These are phyloP conservation scores for Nakaseomyces kungkrabaensis DNA, from an alignment of 1,139 yeast species.

Conservation along the genomic window DNA sequence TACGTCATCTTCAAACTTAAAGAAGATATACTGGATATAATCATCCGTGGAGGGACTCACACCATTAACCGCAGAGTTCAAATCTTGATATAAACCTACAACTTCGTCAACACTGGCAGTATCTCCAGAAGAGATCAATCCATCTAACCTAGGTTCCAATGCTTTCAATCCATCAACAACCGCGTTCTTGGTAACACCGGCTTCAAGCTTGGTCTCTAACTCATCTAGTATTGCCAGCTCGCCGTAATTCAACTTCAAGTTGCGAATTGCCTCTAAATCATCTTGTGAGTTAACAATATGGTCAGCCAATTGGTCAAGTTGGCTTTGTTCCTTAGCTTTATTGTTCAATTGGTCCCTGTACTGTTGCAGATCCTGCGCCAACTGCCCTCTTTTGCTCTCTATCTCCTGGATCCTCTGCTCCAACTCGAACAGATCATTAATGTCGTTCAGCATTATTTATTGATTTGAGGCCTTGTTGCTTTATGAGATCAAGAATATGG, in stretches of 20 bases:
- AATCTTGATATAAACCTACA: conserved; percentile 6
- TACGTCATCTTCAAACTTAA: background rate
- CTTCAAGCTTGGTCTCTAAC: conserved; percentile 12
- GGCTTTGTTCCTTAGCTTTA: conserved; percentile 7
- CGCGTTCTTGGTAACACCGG: conserved; percentile 10
- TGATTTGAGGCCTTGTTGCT: too few relatives aligned
- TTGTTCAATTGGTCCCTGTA: conserved; percentile 13
- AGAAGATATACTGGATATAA: background rate
- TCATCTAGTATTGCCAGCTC: conserved; percentile 21
- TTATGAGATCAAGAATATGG: too few relatives aligned
- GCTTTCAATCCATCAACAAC: conserved; percentile 15
- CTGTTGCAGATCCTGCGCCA: conserved; percentile 21
- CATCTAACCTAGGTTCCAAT: conserved; percentile 17
- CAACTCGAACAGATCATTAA: conserved; percentile 19
- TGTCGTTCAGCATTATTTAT: conserved; percentile 11
- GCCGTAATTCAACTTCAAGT: conserved; percentile 26
- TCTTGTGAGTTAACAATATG: conserved; percentile 10
- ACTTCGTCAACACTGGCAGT: conserved; percentile 6
- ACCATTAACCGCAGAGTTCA: conserved; percentile 7
- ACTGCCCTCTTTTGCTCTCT: conserved; percentile 17
- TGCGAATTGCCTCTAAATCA: conserved; percentile 13
- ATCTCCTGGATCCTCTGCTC: conserved; percentile 14
- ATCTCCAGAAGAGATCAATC: conserved; percentile 12
- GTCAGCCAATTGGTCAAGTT: conserved; percentile 8
- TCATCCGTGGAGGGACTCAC: conserved; percentile 6